Evolutionary conservation across 1,139 yeast species (phyloP), one percentile per base, ranked within the genome.

Genomic region (Yamadazyma pseudoaaseri): DNA sequence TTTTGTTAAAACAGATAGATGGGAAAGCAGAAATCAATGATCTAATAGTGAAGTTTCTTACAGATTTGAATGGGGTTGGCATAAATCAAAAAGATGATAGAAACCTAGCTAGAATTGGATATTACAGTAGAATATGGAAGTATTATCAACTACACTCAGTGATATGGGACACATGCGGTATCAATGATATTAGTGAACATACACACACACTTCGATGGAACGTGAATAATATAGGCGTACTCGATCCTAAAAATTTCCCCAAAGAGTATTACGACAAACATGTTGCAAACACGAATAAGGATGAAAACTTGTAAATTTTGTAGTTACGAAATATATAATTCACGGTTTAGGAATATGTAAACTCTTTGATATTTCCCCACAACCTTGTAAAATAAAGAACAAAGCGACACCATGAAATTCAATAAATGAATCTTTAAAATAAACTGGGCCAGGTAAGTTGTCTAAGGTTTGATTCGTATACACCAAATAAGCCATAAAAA

Each of bases 301-400:
- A 18, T 18, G 21, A 18, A 18, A 18, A 7, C 10, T 18, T 7
- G 10, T 18, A 18, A 18, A 18, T 10, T 7, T 18, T 7, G 9
- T 18, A 18, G 7, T 18, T 18, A 7, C 21, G 21, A 18, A 18
- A 7, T 18, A 7, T 18, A 10, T 18, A 10, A 7, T 16, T 27
- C 65, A 87, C 44, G 90, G 86, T 60, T 92, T 92, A 42, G 97
- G 97, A 47, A 92, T 85, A 54, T 83, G 85, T 46, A 92, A 73
- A 37, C 92, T 81, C 68, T 92, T 92, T 40, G 95, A 83, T 42
- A 92, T 86, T 79, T 90, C 89, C 34, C 87, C 86, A 59, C 92
- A 84, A 7, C 98, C 98, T 48, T 86, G 92, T 16, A 85, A 38
- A 42, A 80, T 65, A 58, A 87, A 92, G 5, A 81, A 62, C 14